These are phyloP conservation scores for Ulvella scutata DNA, from an alignment of 139 green algal genomes.

Conservation along the genomic window DNA sequence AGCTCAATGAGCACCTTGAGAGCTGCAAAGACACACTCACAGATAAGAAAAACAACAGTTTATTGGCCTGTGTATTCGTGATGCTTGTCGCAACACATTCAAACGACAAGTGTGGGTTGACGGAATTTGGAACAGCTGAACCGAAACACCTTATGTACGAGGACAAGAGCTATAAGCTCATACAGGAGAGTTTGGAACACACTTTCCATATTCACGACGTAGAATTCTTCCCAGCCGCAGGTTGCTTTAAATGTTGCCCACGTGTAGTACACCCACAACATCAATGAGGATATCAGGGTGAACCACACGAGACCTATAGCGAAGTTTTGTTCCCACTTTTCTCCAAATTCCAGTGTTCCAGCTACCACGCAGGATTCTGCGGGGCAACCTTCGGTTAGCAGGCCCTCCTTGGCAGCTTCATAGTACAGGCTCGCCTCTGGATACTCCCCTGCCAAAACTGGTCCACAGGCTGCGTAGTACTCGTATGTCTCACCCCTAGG, in stretches of 20 bases:
- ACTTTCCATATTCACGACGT: slow-evolving; percentile 12
- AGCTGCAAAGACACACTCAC: slow-evolving; percentile 9
- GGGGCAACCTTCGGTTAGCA: background rate
- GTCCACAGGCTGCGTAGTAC: background rate
- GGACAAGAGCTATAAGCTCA: no score
- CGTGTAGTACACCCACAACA: slow-evolving; percentile 17
- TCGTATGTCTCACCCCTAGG: background rate
- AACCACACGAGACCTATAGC: background rate
- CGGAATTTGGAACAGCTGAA: no score
- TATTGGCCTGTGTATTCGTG: no score
- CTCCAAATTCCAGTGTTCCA: background rate
- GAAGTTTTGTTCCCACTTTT: background rate
- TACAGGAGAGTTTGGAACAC: no score
- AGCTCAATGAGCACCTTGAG: slow-evolving; percentile 22
- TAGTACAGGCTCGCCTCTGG: background rate
- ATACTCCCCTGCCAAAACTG: background rate
- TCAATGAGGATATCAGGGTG: background rate
- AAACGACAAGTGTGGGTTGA: no score
- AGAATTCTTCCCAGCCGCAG: slow-evolving; percentile 28
- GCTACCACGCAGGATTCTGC: background rate
- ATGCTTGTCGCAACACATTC: no score
- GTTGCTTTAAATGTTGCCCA: slow-evolving; percentile 12
- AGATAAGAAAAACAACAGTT: no score
- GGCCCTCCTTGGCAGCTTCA: background rate
- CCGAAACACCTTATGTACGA: no score